Evolutionary conservation across 768 basidiomycete genomes (phyloP).

Genomic region (Russula compacta): DNA sequence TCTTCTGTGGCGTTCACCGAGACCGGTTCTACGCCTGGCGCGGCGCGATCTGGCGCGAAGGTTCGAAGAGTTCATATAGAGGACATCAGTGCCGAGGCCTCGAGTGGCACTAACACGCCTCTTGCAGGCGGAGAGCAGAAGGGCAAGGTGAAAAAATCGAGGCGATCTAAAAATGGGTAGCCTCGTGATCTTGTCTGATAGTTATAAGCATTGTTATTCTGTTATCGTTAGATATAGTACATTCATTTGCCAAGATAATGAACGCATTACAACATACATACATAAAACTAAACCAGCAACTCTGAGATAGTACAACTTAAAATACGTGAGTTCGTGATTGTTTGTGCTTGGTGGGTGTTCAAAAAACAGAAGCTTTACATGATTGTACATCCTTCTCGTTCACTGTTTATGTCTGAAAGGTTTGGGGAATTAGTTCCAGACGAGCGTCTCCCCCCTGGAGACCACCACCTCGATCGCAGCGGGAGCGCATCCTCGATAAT

Average conservation of each 20-base stretch:
- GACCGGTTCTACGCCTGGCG: not conserved
- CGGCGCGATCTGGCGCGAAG: not conserved
- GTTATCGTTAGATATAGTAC: not conserved
- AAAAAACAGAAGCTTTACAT: slow-evolving; percentile 39
- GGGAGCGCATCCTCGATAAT: slow-evolving; percentile 24
- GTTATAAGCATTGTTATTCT: too few species aligned
- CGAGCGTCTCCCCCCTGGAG: slow-evolving; percentile 40
- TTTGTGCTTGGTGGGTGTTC: not conserved
- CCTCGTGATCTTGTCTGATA: not conserved
- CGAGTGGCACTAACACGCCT: slow-evolving; percentile 6
- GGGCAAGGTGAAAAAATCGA: not conserved
- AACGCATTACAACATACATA: slow-evolving; percentile 2
- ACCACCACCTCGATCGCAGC: slow-evolving; percentile 39
- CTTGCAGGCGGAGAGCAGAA: not conserved
- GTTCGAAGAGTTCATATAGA: not conserved
- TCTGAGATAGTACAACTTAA: slow-evolving; percentile 19
- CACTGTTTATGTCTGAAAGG: slow-evolving; percentile 30
- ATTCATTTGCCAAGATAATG: not conserved
- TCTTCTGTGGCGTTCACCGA: not conserved
- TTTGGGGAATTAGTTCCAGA: slow-evolving; percentile 46
- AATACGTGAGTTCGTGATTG: not conserved
- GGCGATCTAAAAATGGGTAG: slow-evolving; percentile 11
- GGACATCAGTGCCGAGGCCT: not conserved
- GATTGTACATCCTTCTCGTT: slow-evolving; percentile 56
- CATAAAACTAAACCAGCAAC: slow-evolving; percentile 26